Base-by-base conservation (phyloP, 805 yeast genomes). In the Tetrapisispora fleetii region DNA sequence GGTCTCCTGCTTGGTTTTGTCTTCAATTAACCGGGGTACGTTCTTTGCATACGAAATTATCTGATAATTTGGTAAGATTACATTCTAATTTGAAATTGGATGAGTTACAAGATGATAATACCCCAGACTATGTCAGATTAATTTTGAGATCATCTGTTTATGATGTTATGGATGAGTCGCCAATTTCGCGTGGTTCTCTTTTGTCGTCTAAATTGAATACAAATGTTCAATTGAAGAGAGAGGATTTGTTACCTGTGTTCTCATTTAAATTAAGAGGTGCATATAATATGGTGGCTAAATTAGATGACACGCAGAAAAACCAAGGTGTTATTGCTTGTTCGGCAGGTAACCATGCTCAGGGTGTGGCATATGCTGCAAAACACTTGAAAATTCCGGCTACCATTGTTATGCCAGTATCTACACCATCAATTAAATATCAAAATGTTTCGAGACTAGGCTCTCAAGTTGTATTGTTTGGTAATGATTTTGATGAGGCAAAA, bases 281-380 rank as follows among this genome's bases (percentile, higher is more conserved):
- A 17, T 88, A 90, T 69, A 93, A 93, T 66, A 89, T 88, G 95
- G 85, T 93, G 58, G 95, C 98, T 35, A 86, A 91, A 58, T 68
- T 93, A 45, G 79, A 81, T 47, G 68, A 77, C n/a, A 47, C 63
- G 8, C 61, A 68, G 36, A 81, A 57, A 76, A 82, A 54, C 58
- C 87, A 64, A 73, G 99, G 99, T 58, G 97, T 93, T 48, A 85
- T 95, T 63, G 97, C 98, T 0, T 93, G 98, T 60, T 88, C 97
- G 30, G 99, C 99, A 4, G 99, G 99, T 35, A 93, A 93, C 67
- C 99, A 93, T 59, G 99, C 99, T 1, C 99, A 93, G 65, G 99
- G 99, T 56, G 98, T 93, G 14, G 99, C 99, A 0, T 91, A 69
- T 64, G 84, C 95, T 21, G 96, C 98, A 4, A 80, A 79, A 51